Evolutionary conservation across 768 basidiomycete species (phyloP), one percentile per base, ranked within the genome.

Genomic region (Xanthoconium stramineum): DNA sequence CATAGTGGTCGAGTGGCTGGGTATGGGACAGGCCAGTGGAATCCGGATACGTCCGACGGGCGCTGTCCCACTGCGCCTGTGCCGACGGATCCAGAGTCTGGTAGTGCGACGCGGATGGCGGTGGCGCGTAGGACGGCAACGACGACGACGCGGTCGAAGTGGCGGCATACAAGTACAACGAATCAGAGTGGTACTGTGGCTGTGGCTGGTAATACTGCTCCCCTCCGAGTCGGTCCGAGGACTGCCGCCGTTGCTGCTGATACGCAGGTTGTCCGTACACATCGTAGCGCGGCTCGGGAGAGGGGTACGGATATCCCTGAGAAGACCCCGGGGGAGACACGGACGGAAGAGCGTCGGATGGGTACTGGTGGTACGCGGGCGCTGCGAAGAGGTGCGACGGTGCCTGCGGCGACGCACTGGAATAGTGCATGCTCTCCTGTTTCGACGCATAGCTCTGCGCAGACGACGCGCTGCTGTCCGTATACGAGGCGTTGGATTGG

Each of bases 121-220:
- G 33, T 48, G 59, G 38, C 65, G 9, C 37, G 14, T 24, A 17
- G 11, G 37, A 17, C 37, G 45, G 30, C 28, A 39, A 35, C 33
- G 33, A 35, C 33, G 33, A 35, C 14, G 57, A 51, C n/a, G 40
- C 55, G 39, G 68, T 45, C 6, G 60, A 42, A 3, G 40, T 11
- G 1, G 48, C 12, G 43, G 55, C 1, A 32, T 55, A 52, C 35
- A 40, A 50, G 42, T 53, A 50, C 15, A 60, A 49, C 3, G 61
- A 36, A 28, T 59, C 61, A 32, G 61, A 3, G 29, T 53, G 56
- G 30, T 59, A 59, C n/a, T 47, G 56, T n/a, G 64, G 73, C 20
- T 57, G 69, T 2, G 68, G 53, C 37, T 61, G 64, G 28, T 64
- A 58, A 11, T 70, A 70, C 30, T 63, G 61, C 28, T 45, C 58